Percentiles rank a stretch among this genome's conserved stretches.
Conservation (phyloP, 768 basidiomycete genomes). For the Leccinellum luteum region DNA sequence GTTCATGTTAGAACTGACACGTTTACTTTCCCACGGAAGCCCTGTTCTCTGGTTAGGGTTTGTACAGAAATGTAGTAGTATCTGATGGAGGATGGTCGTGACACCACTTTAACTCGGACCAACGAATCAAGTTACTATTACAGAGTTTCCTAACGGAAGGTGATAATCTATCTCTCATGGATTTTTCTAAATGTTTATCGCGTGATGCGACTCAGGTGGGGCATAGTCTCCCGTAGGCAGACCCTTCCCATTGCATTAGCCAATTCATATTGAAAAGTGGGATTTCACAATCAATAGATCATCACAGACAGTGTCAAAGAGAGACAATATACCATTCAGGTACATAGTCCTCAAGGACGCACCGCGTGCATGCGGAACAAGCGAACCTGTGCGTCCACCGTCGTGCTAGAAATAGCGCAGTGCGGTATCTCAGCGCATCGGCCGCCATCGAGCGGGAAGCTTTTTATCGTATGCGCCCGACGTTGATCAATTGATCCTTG, state of each 20-base stretch:
- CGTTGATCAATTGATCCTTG: constrained; percentile 72
- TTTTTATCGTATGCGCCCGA: constrained; percentile 77
- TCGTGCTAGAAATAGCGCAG: constrained; percentile 69
- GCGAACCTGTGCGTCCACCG: constrained; percentile 81
- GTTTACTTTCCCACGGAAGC: constrained; percentile 27
- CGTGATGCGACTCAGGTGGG: too few species aligned
- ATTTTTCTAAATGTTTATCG: too few species aligned
- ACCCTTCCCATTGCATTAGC: constrained; percentile 56
- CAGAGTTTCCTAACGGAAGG: too few species aligned
- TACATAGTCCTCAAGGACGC: constrained; percentile 65
- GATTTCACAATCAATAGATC: not conserved
- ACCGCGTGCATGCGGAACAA: constrained; percentile 70
- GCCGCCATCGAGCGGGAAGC: constrained; percentile 67
- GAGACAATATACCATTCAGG: constrained; percentile 51
- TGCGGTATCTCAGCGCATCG: constrained; percentile 83
- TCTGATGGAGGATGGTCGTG: too few species aligned
- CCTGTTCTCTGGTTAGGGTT: constrained; percentile 23
- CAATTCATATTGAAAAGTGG: not conserved
- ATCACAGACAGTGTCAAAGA: not conserved
- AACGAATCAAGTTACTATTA: too few species aligned
- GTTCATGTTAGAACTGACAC: constrained; percentile 11
- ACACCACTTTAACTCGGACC: too few species aligned
- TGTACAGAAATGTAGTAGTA: not conserved
- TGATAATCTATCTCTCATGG: too few species aligned
- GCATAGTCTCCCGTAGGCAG: too few species aligned